Conservation (phyloP, 306 rosid genomes). For the Cicer judaicum region DNA sequence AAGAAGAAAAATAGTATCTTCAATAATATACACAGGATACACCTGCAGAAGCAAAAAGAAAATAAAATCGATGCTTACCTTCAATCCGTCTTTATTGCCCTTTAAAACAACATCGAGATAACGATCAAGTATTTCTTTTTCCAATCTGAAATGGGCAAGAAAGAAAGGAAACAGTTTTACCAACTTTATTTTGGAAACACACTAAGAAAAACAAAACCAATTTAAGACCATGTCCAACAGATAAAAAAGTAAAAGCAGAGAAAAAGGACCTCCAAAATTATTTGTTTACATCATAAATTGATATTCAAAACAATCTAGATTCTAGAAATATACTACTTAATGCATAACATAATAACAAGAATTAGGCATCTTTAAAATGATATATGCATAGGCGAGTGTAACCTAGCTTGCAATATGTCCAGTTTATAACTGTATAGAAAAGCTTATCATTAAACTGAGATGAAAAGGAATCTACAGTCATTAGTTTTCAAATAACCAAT, state of each 20-base stretch:
- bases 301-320: constrained; percentile 36
- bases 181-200: constrained; percentile 22
- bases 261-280: neutral
- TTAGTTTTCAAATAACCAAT: constrained; percentile 34
- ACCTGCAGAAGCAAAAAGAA: constrained; percentile 24
- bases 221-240: constrained; percentile 19
- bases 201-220: neutral
- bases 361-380: constrained; percentile 39
- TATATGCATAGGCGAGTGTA: constrained; percentile 12
- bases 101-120: constrained; percentile 90
- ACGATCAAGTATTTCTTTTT: constrained; percentile 92
- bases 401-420: constrained; percentile 38
- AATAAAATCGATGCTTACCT: constrained; percentile 58
- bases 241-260: constrained; percentile 8
- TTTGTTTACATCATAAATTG: constrained; percentile 11
- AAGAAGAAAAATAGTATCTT: constrained; percentile 13
- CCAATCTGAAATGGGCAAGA: constrained; percentile 69
- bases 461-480: constrained; percentile 33
- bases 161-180: constrained; percentile 34
- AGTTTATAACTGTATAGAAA: constrained; percentile 28
- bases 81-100: constrained; percentile 94
- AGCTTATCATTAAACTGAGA: constrained; percentile 34
- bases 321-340: constrained; percentile 2
- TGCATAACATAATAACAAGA: constrained; percentile 31
- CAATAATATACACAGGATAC: constrained; percentile 6